phyloP scores from a whole-genome alignment of 2,329 filamentous ascomycete genomes.

The Zasmidium angulare region DNA sequence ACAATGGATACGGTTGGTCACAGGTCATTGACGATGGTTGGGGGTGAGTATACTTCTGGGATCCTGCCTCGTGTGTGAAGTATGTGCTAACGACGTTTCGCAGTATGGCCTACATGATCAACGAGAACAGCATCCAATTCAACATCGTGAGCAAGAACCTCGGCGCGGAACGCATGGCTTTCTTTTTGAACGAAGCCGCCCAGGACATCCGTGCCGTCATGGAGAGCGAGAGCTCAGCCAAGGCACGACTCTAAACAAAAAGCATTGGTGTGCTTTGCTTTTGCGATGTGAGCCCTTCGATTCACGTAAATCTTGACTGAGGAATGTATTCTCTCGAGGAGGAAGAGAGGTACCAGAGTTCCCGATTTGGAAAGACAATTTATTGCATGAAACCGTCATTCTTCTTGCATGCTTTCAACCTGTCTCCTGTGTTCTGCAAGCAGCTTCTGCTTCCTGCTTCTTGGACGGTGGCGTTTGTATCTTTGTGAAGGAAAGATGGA shows the following conservation, averaged over 20 bases:
- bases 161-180: slow-evolving; percentile 88
- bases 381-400: background rate
- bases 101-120: slow-evolving; percentile 97
- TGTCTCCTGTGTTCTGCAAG: too few species aligned
- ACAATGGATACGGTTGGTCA: slow-evolving; percentile 98
- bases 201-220: slow-evolving; percentile 85
- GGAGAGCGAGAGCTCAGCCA: slow-evolving; percentile 57
- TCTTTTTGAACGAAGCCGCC: slow-evolving; percentile 92
- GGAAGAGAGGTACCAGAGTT: background rate
- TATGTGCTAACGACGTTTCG: slow-evolving; percentile 22
- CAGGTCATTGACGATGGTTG: slow-evolving; percentile 96
- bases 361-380: background rate
- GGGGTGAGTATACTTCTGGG: slow-evolving; percentile 50
- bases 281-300: background rate
- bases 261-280: background rate
- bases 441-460: background rate
- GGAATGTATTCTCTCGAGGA: background rate
- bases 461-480: background rate
- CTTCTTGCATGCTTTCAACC: too few species aligned
- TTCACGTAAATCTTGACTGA: background rate
- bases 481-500: background rate
- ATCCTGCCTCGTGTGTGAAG: background rate
- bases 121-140: slow-evolving; percentile 98
- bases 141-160: slow-evolving; percentile 94
- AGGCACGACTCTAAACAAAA: background rate